Base-by-base conservation (phyloP, 2,329 filamentous ascomycete genomes). In the Neofusicoccum kwambonambiense region DNA sequence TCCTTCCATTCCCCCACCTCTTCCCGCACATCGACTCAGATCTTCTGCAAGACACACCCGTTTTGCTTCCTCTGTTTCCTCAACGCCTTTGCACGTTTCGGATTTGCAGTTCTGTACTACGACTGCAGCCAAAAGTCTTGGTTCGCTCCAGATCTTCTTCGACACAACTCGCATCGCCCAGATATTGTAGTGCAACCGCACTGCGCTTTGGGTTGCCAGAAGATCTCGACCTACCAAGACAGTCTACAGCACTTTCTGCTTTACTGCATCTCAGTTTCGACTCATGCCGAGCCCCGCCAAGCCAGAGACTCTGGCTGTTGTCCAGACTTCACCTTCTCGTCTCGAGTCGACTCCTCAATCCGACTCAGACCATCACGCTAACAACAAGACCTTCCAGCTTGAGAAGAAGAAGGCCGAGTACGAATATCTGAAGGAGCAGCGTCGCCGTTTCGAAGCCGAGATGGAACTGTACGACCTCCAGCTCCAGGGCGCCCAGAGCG, bases 361-460 rank as follows among this genome's bases (percentile, higher is more conserved):
- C 15, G 17, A 35, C 31, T 42, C 57, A 11, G 47, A 34, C 17
- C 34, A 42, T 9, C 34, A 44, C 4, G 42, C 56, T 60, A 60
- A 60, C 42, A 7, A 11, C n/a, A 42, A 35, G 13, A 44, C 63
- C 68, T 67, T 56, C 68, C 70, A 97, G 93, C 87, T 97, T 75
- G 93, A 97, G 77, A 95, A 95, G 80, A 97, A 97, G 80, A 92
- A 93, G 74, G 83, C 91, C 74, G 93, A 97, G 77, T 96, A 96
- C 81, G 94, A 98, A 78, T 89, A 89, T 73, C 89, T 98, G 72
- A 87, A 92, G 69, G 92, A 96, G 78, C 92, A 96, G 77, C 92
- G 92, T 73, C 88, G 92, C 69, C 88, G 90, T 51, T 97, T 97
- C 72, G 93, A 98, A 79, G 89, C 91, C 69, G 92, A 97, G 77